These are phyloP conservation scores for Helminthosporium solani DNA, from an alignment of 2,329 filamentous ascomycete species.

Conservation along the genomic window DNA sequence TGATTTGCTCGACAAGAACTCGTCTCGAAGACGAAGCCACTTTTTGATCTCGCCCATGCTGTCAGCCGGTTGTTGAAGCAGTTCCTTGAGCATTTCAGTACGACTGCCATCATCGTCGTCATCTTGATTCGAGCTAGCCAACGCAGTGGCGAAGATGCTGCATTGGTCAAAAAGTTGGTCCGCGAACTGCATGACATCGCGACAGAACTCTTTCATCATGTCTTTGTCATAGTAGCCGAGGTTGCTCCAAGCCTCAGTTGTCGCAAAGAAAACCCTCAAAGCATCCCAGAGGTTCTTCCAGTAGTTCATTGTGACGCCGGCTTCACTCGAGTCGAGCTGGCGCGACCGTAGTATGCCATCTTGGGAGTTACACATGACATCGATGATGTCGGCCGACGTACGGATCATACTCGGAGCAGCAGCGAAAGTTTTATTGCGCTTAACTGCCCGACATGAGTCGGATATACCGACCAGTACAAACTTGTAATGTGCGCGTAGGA, in stretches of 20 bases:
- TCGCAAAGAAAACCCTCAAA: slow-evolving; percentile 76
- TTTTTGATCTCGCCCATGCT: slow-evolving; percentile 71
- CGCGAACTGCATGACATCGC: slow-evolving; percentile 92
- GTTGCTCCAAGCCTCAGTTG: slow-evolving; percentile 79
- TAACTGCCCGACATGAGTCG: slow-evolving; percentile 57
- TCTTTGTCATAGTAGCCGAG: slow-evolving; percentile 66
- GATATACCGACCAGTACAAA: slow-evolving; percentile 59
- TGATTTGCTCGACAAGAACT: slow-evolving; percentile 78
- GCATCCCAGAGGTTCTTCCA: slow-evolving; percentile 85
- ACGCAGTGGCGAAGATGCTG: slow-evolving; percentile 73
- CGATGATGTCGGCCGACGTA: slow-evolving; percentile 61
- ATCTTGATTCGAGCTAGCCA: slow-evolving; percentile 46
- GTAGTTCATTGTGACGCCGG: slow-evolving; percentile 68
- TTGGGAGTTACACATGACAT: slow-evolving; percentile 64
- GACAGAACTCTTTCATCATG: slow-evolving; percentile 87
- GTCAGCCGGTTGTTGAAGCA: slow-evolving; percentile 64
- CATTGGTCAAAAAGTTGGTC: slow-evolving; percentile 83
- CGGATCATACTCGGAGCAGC: slow-evolving; percentile 62
- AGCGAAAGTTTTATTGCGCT: slow-evolving; percentile 58
- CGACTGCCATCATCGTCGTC: slow-evolving; percentile 41
- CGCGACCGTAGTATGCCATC: slow-evolving; percentile 62
- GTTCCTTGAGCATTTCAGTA: slow-evolving; percentile 48
- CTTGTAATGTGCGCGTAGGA: slow-evolving; percentile 58
- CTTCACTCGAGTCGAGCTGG: slow-evolving; percentile 61
- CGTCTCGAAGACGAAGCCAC: slow-evolving; percentile 88